phyloP scores from a whole-genome alignment of 2,329 filamentous ascomycete genomes.

The Tothia fuscella region DNA sequence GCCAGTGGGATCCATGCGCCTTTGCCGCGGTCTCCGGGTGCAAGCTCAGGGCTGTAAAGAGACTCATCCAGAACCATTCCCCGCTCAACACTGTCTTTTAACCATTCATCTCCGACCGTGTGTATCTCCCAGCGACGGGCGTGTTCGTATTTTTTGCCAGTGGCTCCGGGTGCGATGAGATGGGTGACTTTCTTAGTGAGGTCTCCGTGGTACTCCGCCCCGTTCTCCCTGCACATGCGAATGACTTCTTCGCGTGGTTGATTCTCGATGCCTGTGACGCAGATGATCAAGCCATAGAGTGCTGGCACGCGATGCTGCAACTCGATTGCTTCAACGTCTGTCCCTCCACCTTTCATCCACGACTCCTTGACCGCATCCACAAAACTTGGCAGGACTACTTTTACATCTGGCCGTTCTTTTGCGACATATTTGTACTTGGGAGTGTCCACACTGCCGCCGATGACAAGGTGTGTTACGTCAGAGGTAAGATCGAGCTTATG shows the following conservation, averaged over 20 bases:
- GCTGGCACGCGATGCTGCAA: conserved; percentile 50
- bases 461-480: conserved; percentile 85
- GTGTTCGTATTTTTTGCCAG: conserved; percentile 81
- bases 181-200: conserved; percentile 83
- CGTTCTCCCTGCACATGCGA: conserved; percentile 53
- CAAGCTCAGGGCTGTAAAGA: conserved; percentile 58
- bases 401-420: conserved; percentile 74
- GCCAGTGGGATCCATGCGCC: conserved; percentile 17
- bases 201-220: conserved; percentile 77
- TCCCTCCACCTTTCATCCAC: conserved; percentile 70
- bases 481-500: conserved; percentile 91
- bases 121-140: conserved; percentile 73
- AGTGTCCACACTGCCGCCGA: conserved; percentile 81
- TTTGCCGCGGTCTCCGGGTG: conserved; percentile 30
- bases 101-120: conserved; percentile 74
- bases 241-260: conserved; percentile 55
- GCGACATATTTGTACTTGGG: conserved; percentile 95
- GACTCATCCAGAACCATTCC: conserved; percentile 84
- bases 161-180: conserved; percentile 64
- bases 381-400: conserved; percentile 72
- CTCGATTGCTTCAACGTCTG: conserved; percentile 62
- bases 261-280: conserved; percentile 56
- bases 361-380: conserved; percentile 64
- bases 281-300: conserved; percentile 51
- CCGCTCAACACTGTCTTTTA: conserved; percentile 67